Percentiles rank a stretch among this genome's conserved stretches.
Evolutionary conservation across 805 yeast species (phyloP).

Genomic region (Ogataea zsoltii): DNA sequence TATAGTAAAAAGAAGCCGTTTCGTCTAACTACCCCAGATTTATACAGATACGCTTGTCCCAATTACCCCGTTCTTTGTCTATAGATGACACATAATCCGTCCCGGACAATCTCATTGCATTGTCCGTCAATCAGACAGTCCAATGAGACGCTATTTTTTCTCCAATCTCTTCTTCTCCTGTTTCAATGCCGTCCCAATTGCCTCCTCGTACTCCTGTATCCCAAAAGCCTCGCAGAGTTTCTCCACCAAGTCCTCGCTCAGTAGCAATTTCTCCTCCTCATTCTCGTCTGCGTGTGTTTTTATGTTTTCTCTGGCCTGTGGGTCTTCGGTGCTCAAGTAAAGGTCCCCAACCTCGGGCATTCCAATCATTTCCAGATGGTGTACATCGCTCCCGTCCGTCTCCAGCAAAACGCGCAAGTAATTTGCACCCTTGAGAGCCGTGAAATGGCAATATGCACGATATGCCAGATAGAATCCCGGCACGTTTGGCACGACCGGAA

Average conservation of each 20-base stretch:
- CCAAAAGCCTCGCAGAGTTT: conserved; percentile 45
- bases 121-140: no score
- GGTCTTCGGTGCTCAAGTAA: conserved; percentile 25
- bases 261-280: conserved; percentile 38
- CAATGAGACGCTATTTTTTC: no score
- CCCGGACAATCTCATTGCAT: no score
- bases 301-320: conserved; percentile 20
- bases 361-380: conserved; percentile 38
- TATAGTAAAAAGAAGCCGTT: no score
- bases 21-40: conserved; percentile 7
- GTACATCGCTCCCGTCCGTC: conserved; percentile 26
- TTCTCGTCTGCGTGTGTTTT: conserved; percentile 14
- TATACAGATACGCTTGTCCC: no score
- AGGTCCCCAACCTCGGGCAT: conserved; percentile 35
- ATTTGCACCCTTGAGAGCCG: conserved; percentile 72
- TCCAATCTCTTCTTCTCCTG: conserved; percentile 46
- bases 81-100: not conserved
- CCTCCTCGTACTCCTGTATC: conserved; percentile 43
- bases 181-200: conserved; percentile 50
- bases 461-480: conserved; percentile 88
- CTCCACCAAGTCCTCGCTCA: conserved; percentile 48
- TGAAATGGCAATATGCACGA: conserved; percentile 80
- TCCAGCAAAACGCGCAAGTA: conserved; percentile 63
- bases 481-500: conserved; percentile 88
- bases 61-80: not conserved